Percentiles rank a stretch among this genome's conserved stretches.
phyloP scores from a whole-genome alignment of 1,284 basidiomycete genomes.

The Cryptococcus maquisensis region DNA sequence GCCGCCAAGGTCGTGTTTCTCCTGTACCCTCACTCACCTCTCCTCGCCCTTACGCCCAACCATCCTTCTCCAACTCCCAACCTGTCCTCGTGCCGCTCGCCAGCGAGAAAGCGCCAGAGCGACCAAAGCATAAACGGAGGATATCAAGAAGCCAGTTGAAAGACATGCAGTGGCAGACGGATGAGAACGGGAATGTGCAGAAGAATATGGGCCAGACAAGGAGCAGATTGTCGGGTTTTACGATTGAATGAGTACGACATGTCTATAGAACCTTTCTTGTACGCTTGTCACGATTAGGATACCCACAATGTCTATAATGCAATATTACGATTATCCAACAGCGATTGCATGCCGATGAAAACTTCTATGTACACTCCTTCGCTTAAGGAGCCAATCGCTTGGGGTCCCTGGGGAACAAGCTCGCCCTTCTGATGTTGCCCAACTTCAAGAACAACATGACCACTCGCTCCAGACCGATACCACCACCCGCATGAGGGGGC shows the following conservation, averaged over 20 bases:
- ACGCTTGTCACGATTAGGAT: background rate
- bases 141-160: conserved; percentile 38
- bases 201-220: conserved; percentile 16
- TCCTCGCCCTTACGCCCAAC: background rate
- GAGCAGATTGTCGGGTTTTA: conserved; percentile 13
- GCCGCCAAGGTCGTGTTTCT: background rate
- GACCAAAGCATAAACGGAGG: conserved; percentile 31
- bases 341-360: background rate
- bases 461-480: conserved; percentile 81
- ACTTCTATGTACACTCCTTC: background rate
- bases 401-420: conserved; percentile 92
- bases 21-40: background rate
- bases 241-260: conserved; percentile 6
- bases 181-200: conserved; percentile 33
- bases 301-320: background rate
- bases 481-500: conserved; percentile 65
- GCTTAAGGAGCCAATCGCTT: conserved; percentile 51
- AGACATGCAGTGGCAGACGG: conserved; percentile 41
- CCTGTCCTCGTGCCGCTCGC: background rate
- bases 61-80: background rate
- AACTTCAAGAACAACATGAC: conserved; percentile 93
- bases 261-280: background rate
- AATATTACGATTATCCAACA: background rate
- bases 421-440: conserved; percentile 90
- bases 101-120: background rate